Percentiles rank a stretch among this genome's conserved stretches.
Evolutionary conservation across 208 protist genomes (phyloP).

Genomic region (Acanthamoeba triangularis): DNA sequence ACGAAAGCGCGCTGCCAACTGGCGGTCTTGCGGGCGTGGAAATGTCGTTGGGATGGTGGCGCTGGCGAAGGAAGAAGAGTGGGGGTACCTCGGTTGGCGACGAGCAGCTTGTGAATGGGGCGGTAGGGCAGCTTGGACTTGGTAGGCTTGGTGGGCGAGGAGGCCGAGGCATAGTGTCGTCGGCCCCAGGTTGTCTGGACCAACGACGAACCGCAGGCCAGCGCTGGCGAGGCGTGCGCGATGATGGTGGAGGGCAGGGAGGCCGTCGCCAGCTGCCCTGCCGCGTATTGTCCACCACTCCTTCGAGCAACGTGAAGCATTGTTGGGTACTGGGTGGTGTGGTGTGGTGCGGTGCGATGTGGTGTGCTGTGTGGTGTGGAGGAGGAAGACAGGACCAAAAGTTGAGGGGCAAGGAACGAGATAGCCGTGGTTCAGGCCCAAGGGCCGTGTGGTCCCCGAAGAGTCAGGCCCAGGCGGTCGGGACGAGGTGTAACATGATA

Average conservation of each 20-base stretch:
- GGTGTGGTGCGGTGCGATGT: not conserved
- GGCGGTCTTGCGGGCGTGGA: not conserved
- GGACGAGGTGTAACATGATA: not conserved
- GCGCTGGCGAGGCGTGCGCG: not conserved
- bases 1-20: too few species aligned
- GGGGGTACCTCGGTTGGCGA: slow-evolving; percentile 34
- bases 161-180: not conserved
- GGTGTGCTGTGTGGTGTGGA: not conserved
- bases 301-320: not conserved
- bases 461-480: not conserved
- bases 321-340: not conserved
- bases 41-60: not conserved
- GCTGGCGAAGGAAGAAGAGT: not conserved
- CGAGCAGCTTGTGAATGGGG: slow-evolving; percentile 39
- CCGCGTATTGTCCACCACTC: not conserved
- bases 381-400: not conserved
- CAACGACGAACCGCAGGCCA: not conserved
- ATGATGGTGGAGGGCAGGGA: not conserved
- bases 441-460: not conserved
- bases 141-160: not conserved
- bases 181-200: slow-evolving; percentile 18
- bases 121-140: slow-evolving; percentile 53
- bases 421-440: not conserved
- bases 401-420: not conserved
- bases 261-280: not conserved